Evolutionary conservation across 352 stramenopile genomes (phyloP), one percentile per base, ranked within the genome.

Genomic region (Pythium utonaiense): DNA sequence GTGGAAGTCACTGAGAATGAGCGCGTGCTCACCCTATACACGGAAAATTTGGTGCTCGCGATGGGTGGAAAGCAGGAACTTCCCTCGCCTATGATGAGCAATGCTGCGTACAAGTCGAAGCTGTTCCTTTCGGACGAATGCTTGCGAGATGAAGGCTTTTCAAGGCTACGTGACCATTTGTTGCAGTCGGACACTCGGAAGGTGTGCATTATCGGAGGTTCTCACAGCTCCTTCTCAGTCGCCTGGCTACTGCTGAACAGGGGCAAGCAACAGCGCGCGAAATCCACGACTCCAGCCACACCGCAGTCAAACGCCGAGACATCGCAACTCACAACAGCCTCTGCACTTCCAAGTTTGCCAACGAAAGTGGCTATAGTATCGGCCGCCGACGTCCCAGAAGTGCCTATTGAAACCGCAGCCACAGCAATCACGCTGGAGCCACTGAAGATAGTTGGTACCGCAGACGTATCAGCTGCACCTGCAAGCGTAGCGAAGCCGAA

Each of bases 151-250:
- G 73, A 88, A 7, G 86, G 86, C 0, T 86, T 92, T 53, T 56
- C 64, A 9, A 62, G 60, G 25, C 68, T 95, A 3, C 74, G 73
- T 19, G 65, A 78, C 17, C 68, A 69, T 24, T 71, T 89, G 24
- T 57, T 85, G 3, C 57, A 76, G 14, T 62, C 71, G 16, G 74
- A 83, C 14, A 58, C 68, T 7, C 62, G 58, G 13, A 90, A 92
- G 67, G 80, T 94, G 14, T 91, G 77, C 49, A 84, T 96, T 40
- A 74, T 96, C 3, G 88, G 88, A 12, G 88, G 88, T 14, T 91
- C 83, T 0, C 86, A 96, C 69, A 93, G 81, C 33, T 86, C 88
- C 2, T 96, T 96, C 56, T 93, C 81, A 0, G 80, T 91, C 4
- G 80, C 80, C 6, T 95, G 83, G 86, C 62, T 92, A 36, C 71